Evolutionary conservation across 805 yeast species (phyloP), one percentile per base, ranked within the genome.

Genomic region (Lipomyces anomalus): DNA sequence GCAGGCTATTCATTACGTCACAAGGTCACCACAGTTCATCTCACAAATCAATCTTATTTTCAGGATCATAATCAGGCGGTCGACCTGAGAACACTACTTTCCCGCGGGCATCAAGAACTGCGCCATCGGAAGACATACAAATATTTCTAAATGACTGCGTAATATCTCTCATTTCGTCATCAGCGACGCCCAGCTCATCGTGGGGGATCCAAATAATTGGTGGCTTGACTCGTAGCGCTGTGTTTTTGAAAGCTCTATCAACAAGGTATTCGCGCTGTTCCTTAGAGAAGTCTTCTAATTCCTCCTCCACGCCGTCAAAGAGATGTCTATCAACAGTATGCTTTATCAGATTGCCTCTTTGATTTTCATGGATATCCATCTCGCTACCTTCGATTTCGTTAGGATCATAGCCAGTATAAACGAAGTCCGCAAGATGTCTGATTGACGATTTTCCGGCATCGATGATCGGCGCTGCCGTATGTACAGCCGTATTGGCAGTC

Each of bases 171-270:
- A 63, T 59, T 42, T 66, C 67, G 43, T 65, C 66, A 4, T 55
- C 57, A 2, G 68, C 64, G 6, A 68, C 54, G 1, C 72, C 72
- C 6, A 60, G 53, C 17, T 46, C 52, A 51, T 74, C 77, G 20
- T 53, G 48, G 0, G 77, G 77, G 2, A 74, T 47, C 77, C 76
- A 72, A 1, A 74, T 58, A 22, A 67, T 55, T 7, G 70, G 69
- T 20, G 57, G 47, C 11, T 39, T 47, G 6, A 52, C 47, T 20
- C 61, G 50, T 16, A 61, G 44, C 4, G 63, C 61, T 3, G 67
- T 65, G 44, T 66, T 64, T 37, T 51, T 55, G 43, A 62, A 66
- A 16, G 65, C 56, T 22, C 56, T 59, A 16, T 50, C 42, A 4
- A 57, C 47, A 6, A 59, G 35, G 34, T 43, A 48, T n/a, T 58